Conservation (phyloP, 495 filamentous ascomycete species). For the Penicillium egyptiacum region DNA sequence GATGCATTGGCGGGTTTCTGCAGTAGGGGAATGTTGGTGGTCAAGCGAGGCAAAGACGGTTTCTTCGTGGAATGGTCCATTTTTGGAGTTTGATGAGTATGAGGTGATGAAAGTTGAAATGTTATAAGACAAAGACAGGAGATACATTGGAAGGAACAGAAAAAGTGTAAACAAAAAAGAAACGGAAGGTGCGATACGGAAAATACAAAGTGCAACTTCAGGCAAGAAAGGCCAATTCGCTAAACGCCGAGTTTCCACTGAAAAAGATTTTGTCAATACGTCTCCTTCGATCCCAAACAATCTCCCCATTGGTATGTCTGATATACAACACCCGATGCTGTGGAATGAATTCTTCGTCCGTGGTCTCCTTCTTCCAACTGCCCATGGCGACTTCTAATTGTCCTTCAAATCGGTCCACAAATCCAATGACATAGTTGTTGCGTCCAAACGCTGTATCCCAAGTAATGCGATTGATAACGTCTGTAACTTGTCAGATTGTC, state of each 20-base stretch:
- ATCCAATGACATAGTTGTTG: constrained; percentile 68
- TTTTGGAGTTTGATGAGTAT: background rate
- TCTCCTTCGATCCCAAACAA: constrained; percentile 57
- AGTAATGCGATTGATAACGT: constrained; percentile 70
- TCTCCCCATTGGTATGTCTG: constrained; percentile 48
- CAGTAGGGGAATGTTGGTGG: constrained; percentile 11
- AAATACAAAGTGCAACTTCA: constrained; percentile 13
- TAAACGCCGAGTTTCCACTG: constrained; percentile 52
- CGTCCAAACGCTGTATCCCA: constrained; percentile 66
- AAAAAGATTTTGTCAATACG: constrained; percentile 60
- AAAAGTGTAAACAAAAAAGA: background rate
- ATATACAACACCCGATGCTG: constrained; percentile 78
- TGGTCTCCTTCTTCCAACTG: constrained; percentile 72
- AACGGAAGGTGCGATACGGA: constrained; percentile 8
- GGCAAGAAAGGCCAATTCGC: constrained; percentile 35
- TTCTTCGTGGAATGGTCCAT: constrained; percentile 23
- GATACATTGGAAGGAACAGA: background rate
- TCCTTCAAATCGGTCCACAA: constrained; percentile 72
- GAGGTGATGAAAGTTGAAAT: background rate
- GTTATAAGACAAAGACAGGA: background rate
- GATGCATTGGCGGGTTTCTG: background rate
- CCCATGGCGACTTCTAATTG: constrained; percentile 60
- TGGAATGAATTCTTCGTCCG: constrained; percentile 83
- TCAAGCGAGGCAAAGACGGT: constrained; percentile 21
- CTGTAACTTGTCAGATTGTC: constrained; percentile 24